Percentiles rank a stretch among this genome's conserved stretches.
Evolutionary conservation across 225 moss, liverwort and hornwort species (phyloP).

Genomic region (Sphagnum tenellum): DNA sequence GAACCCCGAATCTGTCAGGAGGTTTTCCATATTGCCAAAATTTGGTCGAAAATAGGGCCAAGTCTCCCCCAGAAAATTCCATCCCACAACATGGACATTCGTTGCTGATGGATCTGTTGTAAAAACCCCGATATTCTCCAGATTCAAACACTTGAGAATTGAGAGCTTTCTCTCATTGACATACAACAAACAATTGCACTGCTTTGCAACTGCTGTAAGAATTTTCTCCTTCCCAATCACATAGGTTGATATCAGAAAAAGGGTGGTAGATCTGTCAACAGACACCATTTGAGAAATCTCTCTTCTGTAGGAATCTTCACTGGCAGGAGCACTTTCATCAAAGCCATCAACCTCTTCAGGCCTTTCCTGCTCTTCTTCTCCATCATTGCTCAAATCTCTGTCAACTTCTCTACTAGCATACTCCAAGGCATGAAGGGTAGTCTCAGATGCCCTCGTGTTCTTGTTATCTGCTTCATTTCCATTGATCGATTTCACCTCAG

Average conservation of each 20-base stretch:
- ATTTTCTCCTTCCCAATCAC: slow-evolving; percentile 90
- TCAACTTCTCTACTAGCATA: too few relatives aligned
- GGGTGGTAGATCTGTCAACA: slow-evolving; percentile 2
- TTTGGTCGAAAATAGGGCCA: slow-evolving; percentile 91
- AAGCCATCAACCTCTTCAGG: slow-evolving; percentile 9
- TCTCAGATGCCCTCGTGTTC: neutral
- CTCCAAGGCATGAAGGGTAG: neutral
- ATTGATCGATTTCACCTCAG: neutral
- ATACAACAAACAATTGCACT: slow-evolving; percentile 54
- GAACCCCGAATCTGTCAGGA: slow-evolving; percentile 50
- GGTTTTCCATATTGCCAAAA: slow-evolving; percentile 73
- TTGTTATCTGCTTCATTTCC: neutral
- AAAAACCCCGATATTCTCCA: slow-evolving; percentile 58
- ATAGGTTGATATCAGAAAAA: slow-evolving; percentile 72
- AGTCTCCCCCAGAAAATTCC: slow-evolving; percentile 78
- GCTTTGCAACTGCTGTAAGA: slow-evolving; percentile 65
- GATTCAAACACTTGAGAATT: slow-evolving; percentile 49
- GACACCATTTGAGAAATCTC: too few relatives aligned
- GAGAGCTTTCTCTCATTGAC: slow-evolving; percentile 72
- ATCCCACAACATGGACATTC: slow-evolving; percentile 71
- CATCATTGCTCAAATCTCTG: too few relatives aligned
- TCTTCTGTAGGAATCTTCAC: slow-evolving; percentile 16
- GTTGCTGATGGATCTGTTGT: slow-evolving; percentile 66
- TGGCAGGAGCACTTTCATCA: slow-evolving; percentile 12
- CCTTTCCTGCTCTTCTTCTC: too few relatives aligned